These are phyloP conservation scores for Babesia gibsoni DNA, from an alignment of 169 alveolate species.

Conservation along the genomic window DNA sequence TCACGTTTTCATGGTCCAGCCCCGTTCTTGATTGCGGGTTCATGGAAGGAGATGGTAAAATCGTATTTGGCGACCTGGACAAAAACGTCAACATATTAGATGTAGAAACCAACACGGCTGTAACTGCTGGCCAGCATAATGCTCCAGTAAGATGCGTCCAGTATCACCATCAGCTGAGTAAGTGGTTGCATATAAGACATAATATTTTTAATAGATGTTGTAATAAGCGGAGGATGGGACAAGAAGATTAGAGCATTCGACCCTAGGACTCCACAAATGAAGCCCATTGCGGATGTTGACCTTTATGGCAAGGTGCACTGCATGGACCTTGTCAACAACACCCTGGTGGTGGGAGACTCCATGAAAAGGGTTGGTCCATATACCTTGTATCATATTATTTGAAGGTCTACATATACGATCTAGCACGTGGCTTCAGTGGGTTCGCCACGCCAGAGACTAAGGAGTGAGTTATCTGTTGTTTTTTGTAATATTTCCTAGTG, in stretches of 20 bases:
- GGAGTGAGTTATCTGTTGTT: conserved; percentile 30
- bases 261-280: conserved; percentile 18
- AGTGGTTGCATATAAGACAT: background rate
- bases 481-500: conserved; percentile 16
- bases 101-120: conserved; percentile 28
- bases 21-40: conserved; percentile 59
- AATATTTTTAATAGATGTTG: conserved; percentile 2
- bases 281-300: conserved; percentile 53
- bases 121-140: conserved; percentile 46
- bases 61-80: conserved; percentile 49
- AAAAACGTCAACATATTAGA: conserved; percentile 45
- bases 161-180: conserved; percentile 38
- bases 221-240: conserved; percentile 65
- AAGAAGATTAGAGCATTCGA: conserved; percentile 51
- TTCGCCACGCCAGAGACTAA: conserved; percentile 62
- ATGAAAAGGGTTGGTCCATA: conserved; percentile 49
- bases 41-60: conserved; percentile 46
- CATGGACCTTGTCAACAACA: conserved; percentile 57
- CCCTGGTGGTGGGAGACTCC: conserved; percentile 65
- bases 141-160: conserved; percentile 60
- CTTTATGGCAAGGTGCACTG: conserved; percentile 61
- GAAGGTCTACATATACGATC: conserved; percentile 59
- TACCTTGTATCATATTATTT: background rate
- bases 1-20: conserved; percentile 12
- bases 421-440: conserved; percentile 60